A percentile compares a stretch with the other conserved stretches of the same genome.
phyloP scores from a whole-genome alignment of 2,329 filamentous ascomycete genomes.

The Fusarium praegraminearum region DNA sequence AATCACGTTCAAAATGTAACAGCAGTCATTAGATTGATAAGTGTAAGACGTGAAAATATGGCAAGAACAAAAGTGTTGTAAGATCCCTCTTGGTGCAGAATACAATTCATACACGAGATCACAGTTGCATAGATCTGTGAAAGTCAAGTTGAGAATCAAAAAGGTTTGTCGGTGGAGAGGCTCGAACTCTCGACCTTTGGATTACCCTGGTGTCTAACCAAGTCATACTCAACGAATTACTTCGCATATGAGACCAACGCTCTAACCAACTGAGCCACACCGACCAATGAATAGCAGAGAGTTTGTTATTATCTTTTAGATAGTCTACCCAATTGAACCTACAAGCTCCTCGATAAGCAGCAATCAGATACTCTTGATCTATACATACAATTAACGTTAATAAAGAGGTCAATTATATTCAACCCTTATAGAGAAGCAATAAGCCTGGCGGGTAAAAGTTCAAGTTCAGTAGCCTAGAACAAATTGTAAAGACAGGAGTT shows the following conservation, averaged over 20 bases:
- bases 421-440: accelerated
- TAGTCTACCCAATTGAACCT: neutral
- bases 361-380: too few species aligned
- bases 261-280: constrained; percentile 18
- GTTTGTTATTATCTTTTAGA: neutral
- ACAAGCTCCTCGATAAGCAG: too few species aligned
- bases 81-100: too few species aligned
- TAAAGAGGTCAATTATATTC: too few species aligned
- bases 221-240: neutral
- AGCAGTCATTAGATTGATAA: too few species aligned
- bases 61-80: too few species aligned
- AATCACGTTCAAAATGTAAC: too few species aligned
- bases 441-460: accelerated
- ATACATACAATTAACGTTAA: too few species aligned
- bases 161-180: constrained; percentile 3
- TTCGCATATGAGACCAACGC: constrained; percentile 9
- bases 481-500: too few species aligned
- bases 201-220: neutral
- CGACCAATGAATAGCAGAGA: neutral
- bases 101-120: too few species aligned
- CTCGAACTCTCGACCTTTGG: constrained; percentile 18
- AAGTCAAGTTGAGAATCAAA: neutral
- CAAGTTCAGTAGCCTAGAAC: accelerated
- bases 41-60: too few species aligned
- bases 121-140: too few species aligned